Conservation (phyloP, 805 yeast species). For the Groenewaldozyma salmanticensis region DNA sequence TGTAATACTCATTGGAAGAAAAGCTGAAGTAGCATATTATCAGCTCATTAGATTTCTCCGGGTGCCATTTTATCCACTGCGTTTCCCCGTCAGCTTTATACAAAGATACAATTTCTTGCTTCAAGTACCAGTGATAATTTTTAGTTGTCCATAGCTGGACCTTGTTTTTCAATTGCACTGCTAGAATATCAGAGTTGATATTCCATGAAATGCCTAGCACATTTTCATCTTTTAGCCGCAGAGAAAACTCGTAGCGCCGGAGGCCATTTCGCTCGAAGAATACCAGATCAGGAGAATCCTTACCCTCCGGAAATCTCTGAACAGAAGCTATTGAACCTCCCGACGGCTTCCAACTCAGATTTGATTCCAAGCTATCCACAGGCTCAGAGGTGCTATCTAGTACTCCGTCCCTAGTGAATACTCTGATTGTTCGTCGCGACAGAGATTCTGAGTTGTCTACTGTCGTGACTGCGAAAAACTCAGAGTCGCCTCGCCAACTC, state of each 20-base stretch:
- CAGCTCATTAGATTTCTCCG: slow-evolving; percentile 73
- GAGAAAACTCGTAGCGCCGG: slow-evolving; percentile 74
- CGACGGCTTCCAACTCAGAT: slow-evolving; percentile 80
- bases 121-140: slow-evolving; percentile 93
- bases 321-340: slow-evolving; percentile 81
- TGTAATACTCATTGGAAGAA: slow-evolving; percentile 29
- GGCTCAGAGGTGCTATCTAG: slow-evolving; percentile 84
- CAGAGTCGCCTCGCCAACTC: slow-evolving; percentile 96
- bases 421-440: slow-evolving; percentile 60
- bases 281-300: slow-evolving; percentile 31
- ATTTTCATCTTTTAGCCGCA: slow-evolving; percentile 38
- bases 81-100: no score
- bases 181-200: slow-evolving; percentile 64
- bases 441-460: slow-evolving; percentile 43
- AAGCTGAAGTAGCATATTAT: slow-evolving; percentile 34
- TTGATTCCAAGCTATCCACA: slow-evolving; percentile 67
- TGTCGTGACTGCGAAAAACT: slow-evolving; percentile 60
- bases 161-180: slow-evolving; percentile 49
- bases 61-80: slow-evolving; percentile 66
- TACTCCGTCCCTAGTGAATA: slow-evolving; percentile 64
- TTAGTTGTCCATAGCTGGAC: slow-evolving; percentile 87
- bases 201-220: slow-evolving; percentile 67
- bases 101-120: slow-evolving; percentile 52
- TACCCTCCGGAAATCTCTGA: slow-evolving; percentile 41
- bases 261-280: slow-evolving; percentile 93